Percentiles rank a stretch among this genome's conserved stretches.
These are phyloP conservation scores for Eruca vesicaria DNA, from an alignment of 441 rosid genomes.

Conservation along the genomic window DNA sequence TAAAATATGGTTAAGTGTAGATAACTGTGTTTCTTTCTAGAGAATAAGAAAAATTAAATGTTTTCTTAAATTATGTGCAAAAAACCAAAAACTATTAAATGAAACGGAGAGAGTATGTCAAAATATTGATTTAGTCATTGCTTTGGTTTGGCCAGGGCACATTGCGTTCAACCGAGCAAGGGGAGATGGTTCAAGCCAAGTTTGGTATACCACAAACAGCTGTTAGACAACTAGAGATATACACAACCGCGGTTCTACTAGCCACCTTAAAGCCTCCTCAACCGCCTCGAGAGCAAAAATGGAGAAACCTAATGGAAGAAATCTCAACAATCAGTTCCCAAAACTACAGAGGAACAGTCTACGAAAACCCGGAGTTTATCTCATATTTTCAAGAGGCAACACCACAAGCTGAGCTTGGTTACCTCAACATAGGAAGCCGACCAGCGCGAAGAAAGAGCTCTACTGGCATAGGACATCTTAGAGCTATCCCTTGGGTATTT, in stretches of 20 bases:
- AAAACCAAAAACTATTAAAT: too few species aligned
- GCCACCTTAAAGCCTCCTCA: constrained; percentile 81
- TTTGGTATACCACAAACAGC: constrained; percentile 90
- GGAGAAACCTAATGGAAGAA: constrained; percentile 93
- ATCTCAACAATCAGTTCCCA: constrained; percentile 59
- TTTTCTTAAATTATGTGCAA: too few species aligned
- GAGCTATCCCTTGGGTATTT: constrained; percentile 94
- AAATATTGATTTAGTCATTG: neutral
- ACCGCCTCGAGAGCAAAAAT: constrained; percentile 85
- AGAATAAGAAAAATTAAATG: too few species aligned
- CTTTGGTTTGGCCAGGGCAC: constrained; percentile 56
- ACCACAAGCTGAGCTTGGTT: constrained; percentile 83
- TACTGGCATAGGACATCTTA: constrained; percentile 87
- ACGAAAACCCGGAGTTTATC: constrained; percentile 78
- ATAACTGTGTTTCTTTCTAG: too few species aligned
- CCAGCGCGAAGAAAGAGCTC: constrained; percentile 86
- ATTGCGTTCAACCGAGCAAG: constrained; percentile 93
- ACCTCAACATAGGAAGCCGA: constrained; percentile 91
- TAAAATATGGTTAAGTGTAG: too few species aligned
- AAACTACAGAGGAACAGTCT: constrained; percentile 66
- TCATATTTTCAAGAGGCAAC: constrained; percentile 57
- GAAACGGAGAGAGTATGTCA: too few species aligned
- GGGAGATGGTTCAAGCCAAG: constrained; percentile 98
- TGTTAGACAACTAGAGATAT: constrained; percentile 85
- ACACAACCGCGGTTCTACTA: constrained; percentile 90